A percentile compares a stretch with the other conserved stretches of the same genome.
Conservation (phyloP, 202 grass and related monocot genomes). For the Carex sylvatica region DNA sequence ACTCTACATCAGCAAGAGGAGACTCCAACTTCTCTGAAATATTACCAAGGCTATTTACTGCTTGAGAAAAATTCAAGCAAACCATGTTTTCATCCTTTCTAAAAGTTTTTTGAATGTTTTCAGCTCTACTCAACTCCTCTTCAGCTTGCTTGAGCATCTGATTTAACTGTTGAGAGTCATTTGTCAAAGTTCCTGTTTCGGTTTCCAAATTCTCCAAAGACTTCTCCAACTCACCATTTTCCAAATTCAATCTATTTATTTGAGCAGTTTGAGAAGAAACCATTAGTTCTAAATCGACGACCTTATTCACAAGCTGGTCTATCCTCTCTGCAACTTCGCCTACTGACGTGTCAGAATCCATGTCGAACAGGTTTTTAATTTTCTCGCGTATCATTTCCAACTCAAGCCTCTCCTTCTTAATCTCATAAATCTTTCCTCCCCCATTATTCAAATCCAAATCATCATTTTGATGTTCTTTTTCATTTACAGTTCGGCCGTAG, state of each 20-base stretch:
- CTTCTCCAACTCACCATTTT: slow-evolving; percentile 64
- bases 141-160: slow-evolving; percentile 60
- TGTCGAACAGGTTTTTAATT: slow-evolving; percentile 58
- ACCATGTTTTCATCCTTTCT: slow-evolving; percentile 45
- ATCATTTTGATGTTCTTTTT: slow-evolving; percentile 23
- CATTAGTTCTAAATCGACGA: slow-evolving; percentile 68
- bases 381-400: slow-evolving; percentile 42
- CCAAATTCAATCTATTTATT: slow-evolving; percentile 53
- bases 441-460: slow-evolving; percentile 10
- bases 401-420: slow-evolving; percentile 46
- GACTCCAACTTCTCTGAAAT: slow-evolving; percentile 50
- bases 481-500: slow-evolving; percentile 26
- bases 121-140: slow-evolving; percentile 50
- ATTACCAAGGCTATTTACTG: slow-evolving; percentile 38
- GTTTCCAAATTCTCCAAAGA: slow-evolving; percentile 54
- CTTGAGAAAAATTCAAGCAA: slow-evolving; percentile 45
- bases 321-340: slow-evolving; percentile 69
- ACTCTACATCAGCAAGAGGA: slow-evolving; percentile 21
- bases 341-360: slow-evolving; percentile 45
- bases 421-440: slow-evolving; percentile 31
- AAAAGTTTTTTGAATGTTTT: slow-evolving; percentile 46
- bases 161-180: slow-evolving; percentile 29
- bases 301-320: slow-evolving; percentile 71
- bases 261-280: slow-evolving; percentile 63
- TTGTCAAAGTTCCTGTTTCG: slow-evolving; percentile 26